phyloP scores from a whole-genome alignment of 805 yeast species.

The Yamadazyma tumulicola region DNA sequence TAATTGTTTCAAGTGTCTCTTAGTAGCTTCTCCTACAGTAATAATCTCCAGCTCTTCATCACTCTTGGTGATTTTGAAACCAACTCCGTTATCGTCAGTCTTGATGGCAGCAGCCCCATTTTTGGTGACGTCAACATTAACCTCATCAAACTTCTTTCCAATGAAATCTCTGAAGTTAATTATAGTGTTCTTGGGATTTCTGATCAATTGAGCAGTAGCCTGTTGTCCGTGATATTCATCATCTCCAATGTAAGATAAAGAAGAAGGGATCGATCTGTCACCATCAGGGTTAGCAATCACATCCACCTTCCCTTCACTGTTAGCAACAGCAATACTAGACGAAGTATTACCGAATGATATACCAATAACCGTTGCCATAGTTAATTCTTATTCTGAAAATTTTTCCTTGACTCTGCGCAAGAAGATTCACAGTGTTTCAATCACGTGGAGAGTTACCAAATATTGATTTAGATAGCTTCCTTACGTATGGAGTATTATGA shows the following conservation, averaged over 20 bases:
- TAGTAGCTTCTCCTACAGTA: constrained; percentile 72
- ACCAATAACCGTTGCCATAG: constrained; percentile 67
- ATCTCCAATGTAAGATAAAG: constrained; percentile 83
- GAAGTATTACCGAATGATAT: constrained; percentile 95
- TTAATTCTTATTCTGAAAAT: no score
- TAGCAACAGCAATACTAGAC: constrained; percentile 87
- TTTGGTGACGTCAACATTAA: constrained; percentile 53
- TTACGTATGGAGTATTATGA: no score
- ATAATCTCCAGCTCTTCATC: constrained; percentile 52
- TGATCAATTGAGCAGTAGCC: constrained; percentile 86
- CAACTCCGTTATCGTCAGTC: constrained; percentile 59
- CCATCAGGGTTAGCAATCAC: constrained; percentile 99
- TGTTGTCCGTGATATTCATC: constrained; percentile 98
- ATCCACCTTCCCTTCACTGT: constrained; percentile 85
- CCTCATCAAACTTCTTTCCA: constrained; percentile 68
- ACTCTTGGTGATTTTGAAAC: constrained; percentile 55
- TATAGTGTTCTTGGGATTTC: constrained; percentile 85
- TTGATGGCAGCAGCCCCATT: constrained; percentile 61
- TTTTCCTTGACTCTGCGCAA: no score
- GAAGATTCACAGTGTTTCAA: no score
- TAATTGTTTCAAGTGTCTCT: constrained; percentile 79
- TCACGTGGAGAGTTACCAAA: no score
- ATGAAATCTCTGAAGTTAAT: constrained; percentile 90
- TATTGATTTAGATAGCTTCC: no score
- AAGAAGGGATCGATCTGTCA: constrained; percentile 94